Evolutionary conservation across 2,329 filamentous ascomycete species (phyloP).

Genomic region (Fonsecaea pedrosoi): DNA sequence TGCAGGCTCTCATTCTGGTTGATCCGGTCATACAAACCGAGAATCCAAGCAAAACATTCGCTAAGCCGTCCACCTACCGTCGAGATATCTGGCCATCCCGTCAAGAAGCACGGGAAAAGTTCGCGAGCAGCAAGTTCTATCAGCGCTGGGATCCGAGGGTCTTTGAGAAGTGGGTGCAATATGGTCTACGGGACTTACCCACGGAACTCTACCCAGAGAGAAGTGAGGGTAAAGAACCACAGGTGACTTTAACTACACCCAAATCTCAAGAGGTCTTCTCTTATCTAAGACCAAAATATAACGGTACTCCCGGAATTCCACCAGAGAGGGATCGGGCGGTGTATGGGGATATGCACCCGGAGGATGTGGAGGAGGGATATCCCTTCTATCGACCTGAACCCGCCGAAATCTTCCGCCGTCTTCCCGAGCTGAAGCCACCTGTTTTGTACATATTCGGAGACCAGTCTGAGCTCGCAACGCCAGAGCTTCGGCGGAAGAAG

Average conservation of each 20-base stretch:
- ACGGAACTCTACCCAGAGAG: constrained; percentile 66
- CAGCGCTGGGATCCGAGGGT: constrained; percentile 81
- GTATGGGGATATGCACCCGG: constrained; percentile 54
- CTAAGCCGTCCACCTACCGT: constrained; percentile 72
- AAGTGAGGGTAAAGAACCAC: constrained; percentile 16
- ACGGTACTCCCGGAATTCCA: constrained; percentile 61
- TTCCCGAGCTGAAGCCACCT: constrained; percentile 52
- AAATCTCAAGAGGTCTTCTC: constrained; percentile 82
- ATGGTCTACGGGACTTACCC: constrained; percentile 76
- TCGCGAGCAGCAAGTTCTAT: constrained; percentile 77
- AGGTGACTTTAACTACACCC: constrained; percentile 74
- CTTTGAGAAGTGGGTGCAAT: constrained; percentile 72
- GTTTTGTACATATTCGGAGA: constrained; percentile 54
- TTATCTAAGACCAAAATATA: constrained; percentile 54
- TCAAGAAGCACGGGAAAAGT: constrained; percentile 69
- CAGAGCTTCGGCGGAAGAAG: constrained; percentile 50
- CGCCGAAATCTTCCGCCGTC: constrained; percentile 47
- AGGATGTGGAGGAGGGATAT: constrained; percentile 42
- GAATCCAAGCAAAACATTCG: constrained; percentile 54
- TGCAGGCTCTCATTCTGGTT: constrained; percentile 73
- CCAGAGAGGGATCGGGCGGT: constrained; percentile 42
- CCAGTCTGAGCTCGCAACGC: constrained; percentile 50
- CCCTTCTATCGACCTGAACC: constrained; percentile 56
- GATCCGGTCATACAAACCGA: constrained; percentile 59
- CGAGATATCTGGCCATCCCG: constrained; percentile 85